Evolutionary conservation across 495 filamentous ascomycete species (phyloP).

Genomic region (Friedmanniomyces endolithicus): DNA sequence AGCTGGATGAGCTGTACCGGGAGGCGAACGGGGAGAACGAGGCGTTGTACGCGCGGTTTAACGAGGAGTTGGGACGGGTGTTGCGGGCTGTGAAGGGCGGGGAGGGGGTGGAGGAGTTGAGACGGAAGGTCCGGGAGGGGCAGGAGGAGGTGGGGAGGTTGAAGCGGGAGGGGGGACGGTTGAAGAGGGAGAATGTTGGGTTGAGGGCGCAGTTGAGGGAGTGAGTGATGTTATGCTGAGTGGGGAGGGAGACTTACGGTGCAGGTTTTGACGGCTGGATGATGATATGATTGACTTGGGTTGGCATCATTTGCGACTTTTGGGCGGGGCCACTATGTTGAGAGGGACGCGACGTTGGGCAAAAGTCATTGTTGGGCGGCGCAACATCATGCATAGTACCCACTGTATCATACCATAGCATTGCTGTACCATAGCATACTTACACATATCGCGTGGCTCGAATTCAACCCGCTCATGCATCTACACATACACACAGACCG

Average conservation of each 20-base stretch:
- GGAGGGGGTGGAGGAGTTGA: constrained; percentile 60
- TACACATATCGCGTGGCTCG: background rate
- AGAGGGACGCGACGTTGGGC: too few relatives aligned
- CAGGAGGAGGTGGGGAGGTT: constrained; percentile 21
- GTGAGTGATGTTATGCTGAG: background rate
- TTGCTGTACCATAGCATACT: background rate
- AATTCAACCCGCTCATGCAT: background rate
- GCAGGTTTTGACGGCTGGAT: background rate
- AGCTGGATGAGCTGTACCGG: constrained; percentile 80
- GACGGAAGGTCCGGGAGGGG: constrained; percentile 48
- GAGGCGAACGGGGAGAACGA: constrained; percentile 88
- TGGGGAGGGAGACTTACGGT: background rate
- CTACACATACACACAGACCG: background rate
- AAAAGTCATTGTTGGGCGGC: background rate
- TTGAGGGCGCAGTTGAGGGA: constrained; percentile 23
- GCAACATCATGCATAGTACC: background rate
- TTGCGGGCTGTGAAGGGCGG: constrained; percentile 59
- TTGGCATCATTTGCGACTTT: background rate
- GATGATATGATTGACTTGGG: background rate
- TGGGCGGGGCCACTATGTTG: too few relatives aligned
- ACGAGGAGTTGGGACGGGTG: constrained; percentile 75
- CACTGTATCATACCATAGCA: background rate
- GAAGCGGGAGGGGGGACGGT: constrained; percentile 14
- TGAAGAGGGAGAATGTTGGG: constrained; percentile 24
- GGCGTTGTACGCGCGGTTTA: constrained; percentile 84